Conservation (phyloP, 371 early-diverging fungal genomes). For the Lichtheimia ramosa region DNA sequence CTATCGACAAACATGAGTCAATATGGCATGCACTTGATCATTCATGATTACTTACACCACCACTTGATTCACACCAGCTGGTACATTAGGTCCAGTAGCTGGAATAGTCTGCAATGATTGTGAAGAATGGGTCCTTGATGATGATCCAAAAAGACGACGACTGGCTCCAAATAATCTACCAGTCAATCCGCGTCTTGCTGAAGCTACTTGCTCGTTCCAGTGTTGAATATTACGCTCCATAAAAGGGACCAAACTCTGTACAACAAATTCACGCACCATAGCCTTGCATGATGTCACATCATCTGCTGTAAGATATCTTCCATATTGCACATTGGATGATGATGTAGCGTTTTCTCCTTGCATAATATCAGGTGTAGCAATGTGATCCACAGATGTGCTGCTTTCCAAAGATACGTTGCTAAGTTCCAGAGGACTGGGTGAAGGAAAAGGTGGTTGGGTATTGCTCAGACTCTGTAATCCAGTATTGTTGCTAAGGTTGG, state of each 20-base stretch:
- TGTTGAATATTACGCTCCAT: slow-evolving; percentile 88
- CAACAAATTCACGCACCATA: slow-evolving; percentile 65
- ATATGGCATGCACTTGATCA: not conserved
- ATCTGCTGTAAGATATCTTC: slow-evolving; percentile 52
- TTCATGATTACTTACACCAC: slow-evolving; percentile 25
- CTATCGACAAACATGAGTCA: slow-evolving; percentile 21
- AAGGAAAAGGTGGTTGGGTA: slow-evolving; percentile 2
- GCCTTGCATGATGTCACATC: slow-evolving; percentile 56
- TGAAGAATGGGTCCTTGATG: slow-evolving; percentile 29
- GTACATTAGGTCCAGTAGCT: slow-evolving; percentile 37
- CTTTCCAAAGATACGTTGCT: slow-evolving; percentile 12
- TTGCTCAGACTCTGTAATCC: not conserved
- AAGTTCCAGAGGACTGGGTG: slow-evolving; percentile 13
- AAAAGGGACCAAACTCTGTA: slow-evolving; percentile 79
- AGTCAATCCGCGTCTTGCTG: slow-evolving; percentile 85
- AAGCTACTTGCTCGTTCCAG: slow-evolving; percentile 92
- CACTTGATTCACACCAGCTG: slow-evolving; percentile 31
- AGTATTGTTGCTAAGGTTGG: slow-evolving; percentile 8
- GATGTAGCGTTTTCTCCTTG: not conserved
- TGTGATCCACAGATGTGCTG: not conserved
- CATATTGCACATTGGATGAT: slow-evolving; percentile 40
- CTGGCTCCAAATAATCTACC: slow-evolving; percentile 86
- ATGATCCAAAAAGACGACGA: slow-evolving; percentile 78
- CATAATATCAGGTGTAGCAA: not conserved
- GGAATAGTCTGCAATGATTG: slow-evolving; percentile 40